Evolutionary conservation across 257 asterid genomes (phyloP), one percentile per base, ranked within the genome.

Genomic region (Solanum clarkiae): DNA sequence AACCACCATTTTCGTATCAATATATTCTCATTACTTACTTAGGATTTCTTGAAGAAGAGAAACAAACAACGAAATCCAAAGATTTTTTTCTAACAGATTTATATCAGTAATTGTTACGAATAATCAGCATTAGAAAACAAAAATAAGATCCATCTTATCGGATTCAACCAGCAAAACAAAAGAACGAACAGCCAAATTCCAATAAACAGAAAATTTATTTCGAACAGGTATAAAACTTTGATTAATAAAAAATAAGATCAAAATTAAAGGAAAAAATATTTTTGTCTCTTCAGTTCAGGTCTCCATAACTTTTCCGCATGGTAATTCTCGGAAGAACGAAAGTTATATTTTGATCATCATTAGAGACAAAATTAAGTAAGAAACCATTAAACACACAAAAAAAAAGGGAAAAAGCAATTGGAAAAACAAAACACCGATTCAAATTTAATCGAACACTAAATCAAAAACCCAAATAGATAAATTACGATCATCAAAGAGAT

Each of bases 251-350:
- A 36, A 36, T 36, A 36, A 36, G 42, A 36, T 4, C 42, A 5
- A 29, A 29, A 2, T 29, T 29, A 2, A 29, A 29, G 32, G 32
- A 3, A 3, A 36, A 36, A 36, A 36, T 36, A 4, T 36, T 36
- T 32, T 14, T 45, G 86, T 91, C 89, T 81, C 93, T 86, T 92
- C 93, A 92, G 92, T 91, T 91, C 92, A 92, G 95, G 93, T 90
- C 95, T 89, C 91, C 89, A 90, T 84, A 69, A 80, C 53, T 90
- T 90, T 90, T 92, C 94, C 91, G 88, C 93, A 92, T 56, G 70
- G 75, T 79, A 17, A 83, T 55, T 85, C 90, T 92, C 94, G 83
- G 93, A 92, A 92, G 93, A 92, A 92, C 91, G 93, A 90, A 92
- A 92, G 94, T 92, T 84, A 57, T 36, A 62, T 55, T 62, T 84